These are phyloP conservation scores for Saccharomycopsis guyanensis DNA, from an alignment of 805 yeast species.

Conservation along the genomic window DNA sequence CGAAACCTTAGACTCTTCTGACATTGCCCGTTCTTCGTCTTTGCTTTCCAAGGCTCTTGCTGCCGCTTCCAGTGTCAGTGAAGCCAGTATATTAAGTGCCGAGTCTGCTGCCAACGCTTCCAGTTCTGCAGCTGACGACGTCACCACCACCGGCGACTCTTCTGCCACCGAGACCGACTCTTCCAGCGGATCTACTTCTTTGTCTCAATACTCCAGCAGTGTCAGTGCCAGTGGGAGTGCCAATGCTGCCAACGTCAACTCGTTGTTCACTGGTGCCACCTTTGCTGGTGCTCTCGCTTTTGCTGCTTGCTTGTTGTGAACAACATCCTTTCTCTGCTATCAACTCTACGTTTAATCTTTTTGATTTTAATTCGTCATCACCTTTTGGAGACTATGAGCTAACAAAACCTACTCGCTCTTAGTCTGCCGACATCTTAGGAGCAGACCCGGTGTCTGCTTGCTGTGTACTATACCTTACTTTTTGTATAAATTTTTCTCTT, in stretches of 20 bases:
- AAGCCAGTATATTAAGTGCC: conserved; percentile 14
- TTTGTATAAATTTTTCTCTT: no score
- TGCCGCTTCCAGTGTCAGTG: conserved; percentile 16
- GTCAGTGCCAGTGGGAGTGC: conserved; percentile 3
- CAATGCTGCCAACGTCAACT: conserved; percentile 9
- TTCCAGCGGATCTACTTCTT: not conserved
- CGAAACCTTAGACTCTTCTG: conserved; percentile 12
- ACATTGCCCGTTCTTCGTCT: conserved; percentile 15
- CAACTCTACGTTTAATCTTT: no score
- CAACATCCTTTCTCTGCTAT: no score
- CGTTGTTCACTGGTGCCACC: conserved; percentile 10
- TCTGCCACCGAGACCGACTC: not conserved
- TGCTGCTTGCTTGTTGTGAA: conserved; percentile 18
- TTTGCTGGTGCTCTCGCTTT: conserved; percentile 20
- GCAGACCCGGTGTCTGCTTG: no score
- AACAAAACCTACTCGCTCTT: no score
- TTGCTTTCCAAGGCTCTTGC: conserved; percentile 17
- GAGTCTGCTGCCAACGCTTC: conserved; percentile 16
- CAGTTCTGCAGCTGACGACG: conserved; percentile 3
- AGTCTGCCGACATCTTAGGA: no score
- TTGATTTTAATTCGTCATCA: no score
- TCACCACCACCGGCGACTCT: not conserved
- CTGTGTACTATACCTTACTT: no score
- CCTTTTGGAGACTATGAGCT: no score
- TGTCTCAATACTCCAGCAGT: not conserved